These are phyloP conservation scores for Sporopachydermia quercuum DNA, from an alignment of 805 yeast genomes.

Conservation along the genomic window DNA sequence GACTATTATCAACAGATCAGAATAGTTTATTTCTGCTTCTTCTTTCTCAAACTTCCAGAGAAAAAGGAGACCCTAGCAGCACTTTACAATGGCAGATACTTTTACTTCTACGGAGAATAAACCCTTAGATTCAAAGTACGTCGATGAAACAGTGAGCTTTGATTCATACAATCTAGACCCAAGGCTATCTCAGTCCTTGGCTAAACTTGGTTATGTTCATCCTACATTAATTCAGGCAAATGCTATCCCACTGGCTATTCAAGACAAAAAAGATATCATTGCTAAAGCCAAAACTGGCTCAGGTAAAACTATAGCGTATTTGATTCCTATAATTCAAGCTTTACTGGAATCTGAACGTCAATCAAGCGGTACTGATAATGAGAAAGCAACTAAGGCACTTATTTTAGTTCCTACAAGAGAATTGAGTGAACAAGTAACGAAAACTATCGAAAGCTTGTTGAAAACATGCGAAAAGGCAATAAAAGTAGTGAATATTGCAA, in stretches of 20 bases:
- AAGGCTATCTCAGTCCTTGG: conserved; percentile 70
- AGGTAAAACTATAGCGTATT: conserved; percentile 87
- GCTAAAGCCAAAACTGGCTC: conserved; percentile 94
- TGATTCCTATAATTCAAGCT: conserved; percentile 73
- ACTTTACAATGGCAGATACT: too few relatives aligned
- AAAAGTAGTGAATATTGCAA: conserved; percentile 50
- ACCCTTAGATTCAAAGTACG: not conserved
- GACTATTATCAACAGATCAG: too few relatives aligned
- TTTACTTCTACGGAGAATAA: too few relatives aligned
- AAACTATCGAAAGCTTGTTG: conserved; percentile 53
- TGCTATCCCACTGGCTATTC: conserved; percentile 84
- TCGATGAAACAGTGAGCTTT: conserved; percentile 54
- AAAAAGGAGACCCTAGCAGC: too few relatives aligned
- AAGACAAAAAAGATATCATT: conserved; percentile 80
- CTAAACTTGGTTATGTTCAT: conserved; percentile 60
- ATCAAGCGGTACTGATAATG: conserved; percentile 10
- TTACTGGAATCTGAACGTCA: conserved; percentile 36
- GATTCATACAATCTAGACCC: conserved; percentile 71
- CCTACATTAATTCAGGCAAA: conserved; percentile 87
- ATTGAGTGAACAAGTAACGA: conserved; percentile 69
- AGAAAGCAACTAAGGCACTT: conserved; percentile 34
- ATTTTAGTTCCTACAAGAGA: conserved; percentile 90
- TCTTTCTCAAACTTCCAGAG: too few relatives aligned
- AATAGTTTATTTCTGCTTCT: too few relatives aligned
- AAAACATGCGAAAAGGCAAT: conserved; percentile 57